Evolutionary conservation across 345 rosid species (phyloP).

Genomic region (Populus davidiana): DNA sequence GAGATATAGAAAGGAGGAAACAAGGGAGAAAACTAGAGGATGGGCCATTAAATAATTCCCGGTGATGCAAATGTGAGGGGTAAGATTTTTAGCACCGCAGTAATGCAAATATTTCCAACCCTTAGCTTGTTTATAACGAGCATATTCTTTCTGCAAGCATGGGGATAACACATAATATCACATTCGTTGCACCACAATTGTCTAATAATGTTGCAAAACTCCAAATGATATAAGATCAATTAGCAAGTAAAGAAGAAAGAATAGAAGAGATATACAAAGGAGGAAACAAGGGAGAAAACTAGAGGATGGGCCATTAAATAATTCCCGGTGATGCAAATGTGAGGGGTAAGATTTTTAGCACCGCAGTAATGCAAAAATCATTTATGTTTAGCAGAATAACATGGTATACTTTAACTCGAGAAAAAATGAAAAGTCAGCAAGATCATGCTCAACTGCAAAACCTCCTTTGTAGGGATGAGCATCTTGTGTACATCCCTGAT

Average conservation of each 20-base stretch:
- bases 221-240: neutral
- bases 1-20: neutral
- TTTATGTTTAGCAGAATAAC: neutral
- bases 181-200: neutral
- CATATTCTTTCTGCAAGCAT: conserved; percentile 52
- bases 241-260: neutral
- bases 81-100: too few relatives aligned
- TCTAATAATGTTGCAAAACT: neutral
- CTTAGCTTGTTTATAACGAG: conserved; percentile 45
- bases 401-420: neutral
- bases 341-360: too few relatives aligned
- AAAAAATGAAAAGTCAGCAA: too few relatives aligned
- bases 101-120: conserved; percentile 38
- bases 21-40: too few relatives aligned
- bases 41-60: too few relatives aligned
- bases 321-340: too few relatives aligned
- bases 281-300: too few relatives aligned
- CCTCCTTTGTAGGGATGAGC: neutral
- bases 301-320: too few relatives aligned
- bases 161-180: neutral
- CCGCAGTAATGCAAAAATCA: too few relatives aligned
- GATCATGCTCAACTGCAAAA: neutral
- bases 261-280: neutral
- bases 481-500: neutral
- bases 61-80: too few relatives aligned